phyloP scores from a whole-genome alignment of 306 rosid species.

The Senna tora region DNA sequence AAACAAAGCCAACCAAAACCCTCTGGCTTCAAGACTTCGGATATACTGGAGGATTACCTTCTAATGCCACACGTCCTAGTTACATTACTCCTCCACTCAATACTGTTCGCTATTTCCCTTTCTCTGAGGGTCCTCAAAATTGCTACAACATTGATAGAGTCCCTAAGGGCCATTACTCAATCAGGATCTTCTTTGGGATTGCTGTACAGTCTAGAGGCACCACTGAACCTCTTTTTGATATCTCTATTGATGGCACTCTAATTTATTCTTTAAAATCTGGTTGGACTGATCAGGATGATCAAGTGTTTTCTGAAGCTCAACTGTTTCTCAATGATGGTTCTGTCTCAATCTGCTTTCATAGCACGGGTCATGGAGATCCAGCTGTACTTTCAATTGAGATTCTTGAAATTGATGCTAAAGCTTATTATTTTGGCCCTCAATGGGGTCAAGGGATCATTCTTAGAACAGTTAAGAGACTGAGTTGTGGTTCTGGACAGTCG shows the following conservation, averaged over 20 bases:
- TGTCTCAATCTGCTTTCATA: constrained; percentile 86
- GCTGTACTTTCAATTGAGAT: constrained; percentile 89
- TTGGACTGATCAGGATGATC: constrained; percentile 82
- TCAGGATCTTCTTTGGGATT: constrained; percentile 83
- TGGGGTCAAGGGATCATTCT: constrained; percentile 66
- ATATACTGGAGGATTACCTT: constrained; percentile 88
- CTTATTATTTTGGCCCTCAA: constrained; percentile 62
- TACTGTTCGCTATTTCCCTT: constrained; percentile 81
- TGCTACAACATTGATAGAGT: constrained; percentile 73
- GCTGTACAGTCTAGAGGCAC: constrained; percentile 53
- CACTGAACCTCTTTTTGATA: constrained; percentile 78
- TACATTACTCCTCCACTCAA: constrained; percentile 72
- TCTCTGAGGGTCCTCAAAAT: constrained; percentile 86
- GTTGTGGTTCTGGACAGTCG: constrained; percentile 80
- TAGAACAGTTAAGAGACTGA: constrained; percentile 77
- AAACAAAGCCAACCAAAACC: constrained; percentile 73
- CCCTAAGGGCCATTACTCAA: constrained; percentile 83
- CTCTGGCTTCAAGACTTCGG: constrained; percentile 87
- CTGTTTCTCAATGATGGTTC: constrained; percentile 69
- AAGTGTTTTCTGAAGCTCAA: constrained; percentile 71
- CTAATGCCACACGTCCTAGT: constrained; percentile 70
- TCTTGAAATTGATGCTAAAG: constrained; percentile 78
- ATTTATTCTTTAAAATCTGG: constrained; percentile 78
- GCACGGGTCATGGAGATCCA: constrained; percentile 99
- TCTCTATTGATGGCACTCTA: constrained; percentile 90